phyloP scores from a whole-genome alignment of 805 yeast species.

The Cyberlindnera euphorbiae region DNA sequence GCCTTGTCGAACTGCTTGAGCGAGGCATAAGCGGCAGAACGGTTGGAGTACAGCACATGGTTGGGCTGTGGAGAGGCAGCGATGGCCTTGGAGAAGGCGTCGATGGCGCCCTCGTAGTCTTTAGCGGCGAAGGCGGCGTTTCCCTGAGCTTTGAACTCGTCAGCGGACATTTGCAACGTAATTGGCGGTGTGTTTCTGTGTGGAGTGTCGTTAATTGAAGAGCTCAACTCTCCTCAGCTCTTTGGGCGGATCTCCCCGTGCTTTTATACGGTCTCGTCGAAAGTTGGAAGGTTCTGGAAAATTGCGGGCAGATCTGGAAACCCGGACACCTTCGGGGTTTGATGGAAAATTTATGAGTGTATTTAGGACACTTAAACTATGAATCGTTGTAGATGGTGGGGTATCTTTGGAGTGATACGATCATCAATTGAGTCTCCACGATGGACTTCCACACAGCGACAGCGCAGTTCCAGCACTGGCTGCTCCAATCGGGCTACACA shows the following conservation, averaged over 20 bases:
- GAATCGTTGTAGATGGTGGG: too few relatives aligned
- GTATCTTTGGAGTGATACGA: too few relatives aligned
- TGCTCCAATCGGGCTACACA: conserved; percentile 34
- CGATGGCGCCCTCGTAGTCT: conserved; percentile 76
- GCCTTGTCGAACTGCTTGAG: conserved; percentile 70
- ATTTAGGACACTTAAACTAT: too few relatives aligned
- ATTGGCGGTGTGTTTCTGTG: conserved; percentile 3
- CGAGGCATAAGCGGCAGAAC: conserved; percentile 90
- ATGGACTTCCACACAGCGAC: conserved; percentile 31
- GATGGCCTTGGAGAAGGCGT: conserved; percentile 79
- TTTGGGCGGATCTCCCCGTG: too few relatives aligned
- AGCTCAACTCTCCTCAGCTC: too few relatives aligned
- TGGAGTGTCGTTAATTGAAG: neutral
- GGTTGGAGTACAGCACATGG: conserved; percentile 88
- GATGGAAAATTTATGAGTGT: too few relatives aligned
- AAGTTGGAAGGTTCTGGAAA: conserved; percentile 10
- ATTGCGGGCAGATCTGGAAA: neutral
- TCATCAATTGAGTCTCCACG: too few relatives aligned
- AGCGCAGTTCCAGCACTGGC: conserved; percentile 40
- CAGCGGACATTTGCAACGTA: conserved; percentile 67
- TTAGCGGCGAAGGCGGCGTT: conserved; percentile 89
- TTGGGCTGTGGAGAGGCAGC: conserved; percentile 77
- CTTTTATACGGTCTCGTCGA: too few relatives aligned
- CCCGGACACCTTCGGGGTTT: conserved; percentile 8
- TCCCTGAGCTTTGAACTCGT: conserved; percentile 85